phyloP scores from a whole-genome alignment of 768 basidiomycete genomes.

The Lactarius evosmus region DNA sequence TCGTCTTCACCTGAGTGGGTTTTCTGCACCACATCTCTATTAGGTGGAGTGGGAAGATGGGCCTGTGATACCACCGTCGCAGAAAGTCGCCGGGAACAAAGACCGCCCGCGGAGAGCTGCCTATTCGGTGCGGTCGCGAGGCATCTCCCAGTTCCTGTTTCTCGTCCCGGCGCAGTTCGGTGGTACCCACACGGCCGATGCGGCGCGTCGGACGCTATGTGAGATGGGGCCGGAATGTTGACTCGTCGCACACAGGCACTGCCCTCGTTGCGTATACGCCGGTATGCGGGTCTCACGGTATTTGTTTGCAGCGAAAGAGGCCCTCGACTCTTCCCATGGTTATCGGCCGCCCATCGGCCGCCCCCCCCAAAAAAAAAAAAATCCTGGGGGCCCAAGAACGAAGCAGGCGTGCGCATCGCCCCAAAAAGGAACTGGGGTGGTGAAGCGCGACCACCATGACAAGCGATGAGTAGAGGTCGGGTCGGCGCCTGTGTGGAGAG shows the following conservation, averaged over 20 bases:
- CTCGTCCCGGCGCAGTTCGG: constrained; percentile 4
- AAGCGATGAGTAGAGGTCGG: constrained; percentile 4
- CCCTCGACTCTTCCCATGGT: constrained; percentile 10
- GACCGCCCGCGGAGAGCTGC: constrained; percentile 15
- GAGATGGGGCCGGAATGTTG: constrained; percentile 11
- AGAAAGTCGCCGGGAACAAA: too few species aligned
- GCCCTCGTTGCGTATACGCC: constrained; percentile 11
- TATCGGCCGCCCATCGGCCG: background rate
- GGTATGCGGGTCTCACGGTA: constrained; percentile 12
- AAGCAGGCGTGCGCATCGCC: constrained; percentile 14
- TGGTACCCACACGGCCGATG: background rate
- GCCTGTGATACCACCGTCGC: constrained; percentile 8
- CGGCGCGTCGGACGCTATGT: constrained; percentile 9
- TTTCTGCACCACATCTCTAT: background rate
- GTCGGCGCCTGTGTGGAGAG: background rate
- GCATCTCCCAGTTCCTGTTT: constrained; percentile 12
- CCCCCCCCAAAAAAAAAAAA: too few species aligned
- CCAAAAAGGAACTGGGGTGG: constrained; percentile 8
- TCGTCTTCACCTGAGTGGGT: background rate
- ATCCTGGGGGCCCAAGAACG: constrained; percentile 16
- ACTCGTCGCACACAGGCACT: background rate
- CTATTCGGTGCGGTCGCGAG: constrained; percentile 9
- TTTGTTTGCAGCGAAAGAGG: background rate
- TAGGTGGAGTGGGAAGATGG: too few species aligned
- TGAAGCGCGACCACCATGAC: background rate